Evolutionary conservation across 1,284 basidiomycete species (phyloP).

Genomic region (Lignosus rhinocerotis): DNA sequence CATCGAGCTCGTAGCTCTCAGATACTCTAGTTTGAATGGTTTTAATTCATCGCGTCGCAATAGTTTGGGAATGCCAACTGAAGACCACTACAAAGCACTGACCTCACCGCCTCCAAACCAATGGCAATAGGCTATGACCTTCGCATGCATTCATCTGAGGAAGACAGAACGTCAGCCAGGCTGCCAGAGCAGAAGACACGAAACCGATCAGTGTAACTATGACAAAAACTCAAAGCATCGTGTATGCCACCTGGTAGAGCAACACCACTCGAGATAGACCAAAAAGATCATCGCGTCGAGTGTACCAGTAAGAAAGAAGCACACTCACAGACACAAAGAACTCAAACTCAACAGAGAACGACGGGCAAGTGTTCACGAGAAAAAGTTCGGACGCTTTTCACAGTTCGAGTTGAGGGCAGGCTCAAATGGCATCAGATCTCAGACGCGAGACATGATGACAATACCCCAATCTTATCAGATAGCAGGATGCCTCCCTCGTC

Average conservation of each 20-base stretch:
- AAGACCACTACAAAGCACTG: not conserved
- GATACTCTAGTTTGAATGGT: constrained; percentile 88
- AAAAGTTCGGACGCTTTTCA: constrained; percentile 19
- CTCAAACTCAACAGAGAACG: not conserved
- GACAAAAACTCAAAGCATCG: constrained; percentile 65
- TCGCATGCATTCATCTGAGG: not conserved
- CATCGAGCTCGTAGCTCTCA: constrained; percentile 70
- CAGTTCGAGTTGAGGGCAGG: constrained; percentile 20
- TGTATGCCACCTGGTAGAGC: constrained; percentile 49
- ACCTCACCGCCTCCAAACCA: not conserved
- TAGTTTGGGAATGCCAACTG: not conserved
- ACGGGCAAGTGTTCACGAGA: constrained; percentile 1
- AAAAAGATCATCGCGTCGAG: constrained; percentile 59
- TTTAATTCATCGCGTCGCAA: constrained; percentile 51
- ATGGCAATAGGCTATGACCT: not conserved
- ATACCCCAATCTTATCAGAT: not conserved
- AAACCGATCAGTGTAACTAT: constrained; percentile 87
- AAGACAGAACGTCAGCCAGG: constrained; percentile 22
- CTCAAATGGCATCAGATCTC: not conserved
- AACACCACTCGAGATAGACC: constrained; percentile 48
- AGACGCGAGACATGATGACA: constrained; percentile 1
- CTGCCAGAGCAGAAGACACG: constrained; percentile 8
- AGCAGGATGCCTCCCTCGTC: not conserved
- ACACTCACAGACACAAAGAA: constrained; percentile 24
- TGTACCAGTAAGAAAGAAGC: constrained; percentile 3